Conservation (phyloP, 1,284 basidiomycete genomes). For the Afroboletus lepidellus region DNA sequence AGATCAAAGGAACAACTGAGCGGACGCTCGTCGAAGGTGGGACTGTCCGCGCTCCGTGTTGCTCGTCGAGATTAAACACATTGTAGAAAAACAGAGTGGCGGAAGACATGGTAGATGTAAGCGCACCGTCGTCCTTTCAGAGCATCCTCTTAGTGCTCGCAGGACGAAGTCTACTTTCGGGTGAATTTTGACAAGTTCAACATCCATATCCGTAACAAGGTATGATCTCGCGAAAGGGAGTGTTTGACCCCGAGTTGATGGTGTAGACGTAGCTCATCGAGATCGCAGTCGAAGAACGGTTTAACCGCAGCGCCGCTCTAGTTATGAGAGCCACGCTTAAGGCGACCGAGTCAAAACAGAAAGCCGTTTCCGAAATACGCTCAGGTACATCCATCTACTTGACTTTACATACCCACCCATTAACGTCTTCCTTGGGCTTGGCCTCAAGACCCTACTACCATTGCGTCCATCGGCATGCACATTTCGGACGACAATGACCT, state of each 20-base stretch:
- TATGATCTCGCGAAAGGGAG: constrained; percentile 34
- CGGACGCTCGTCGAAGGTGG: constrained; percentile 53
- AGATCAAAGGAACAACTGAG: constrained; percentile 51
- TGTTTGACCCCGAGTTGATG: constrained; percentile 9
- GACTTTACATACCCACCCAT: background rate
- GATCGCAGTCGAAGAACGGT: constrained; percentile 72
- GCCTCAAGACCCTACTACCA: constrained; percentile 57
- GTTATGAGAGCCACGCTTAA: constrained; percentile 74
- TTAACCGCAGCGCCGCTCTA: constrained; percentile 69
- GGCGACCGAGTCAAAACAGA: constrained; percentile 64
- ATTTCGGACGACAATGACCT: constrained; percentile 61
- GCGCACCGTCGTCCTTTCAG: constrained; percentile 23
- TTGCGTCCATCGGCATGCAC: constrained; percentile 58
- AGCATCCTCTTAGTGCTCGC: constrained; percentile 6
- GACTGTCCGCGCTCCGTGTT: constrained; percentile 2
- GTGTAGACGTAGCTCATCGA: constrained; percentile 62
- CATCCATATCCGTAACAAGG: constrained; percentile 85
- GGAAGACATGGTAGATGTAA: constrained; percentile 67
- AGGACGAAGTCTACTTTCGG: constrained; percentile 77
- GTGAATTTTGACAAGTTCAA: constrained; percentile 90
- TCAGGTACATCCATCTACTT: constrained; percentile 52
- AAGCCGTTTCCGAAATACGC: constrained; percentile 55
- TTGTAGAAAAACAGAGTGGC: constrained; percentile 51
- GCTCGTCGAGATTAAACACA: constrained; percentile 1
- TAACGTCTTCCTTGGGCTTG: constrained; percentile 3